phyloP scores from a whole-genome alignment of 257 asterid species.

The Solanum infundibuliforme region DNA sequence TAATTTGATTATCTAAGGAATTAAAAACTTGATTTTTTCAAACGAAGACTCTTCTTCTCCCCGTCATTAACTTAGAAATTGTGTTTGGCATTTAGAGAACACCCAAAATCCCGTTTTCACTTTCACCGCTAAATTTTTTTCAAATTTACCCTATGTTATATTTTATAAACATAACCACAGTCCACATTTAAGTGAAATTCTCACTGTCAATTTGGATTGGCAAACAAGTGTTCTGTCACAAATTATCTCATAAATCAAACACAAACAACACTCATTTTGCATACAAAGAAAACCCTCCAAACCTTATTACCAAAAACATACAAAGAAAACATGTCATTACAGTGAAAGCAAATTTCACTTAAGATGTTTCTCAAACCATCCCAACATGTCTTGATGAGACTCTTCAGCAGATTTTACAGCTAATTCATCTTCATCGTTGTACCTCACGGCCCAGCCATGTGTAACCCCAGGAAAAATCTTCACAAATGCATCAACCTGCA shows the following conservation, averaged over 20 bases:
- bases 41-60: too few relatives aligned
- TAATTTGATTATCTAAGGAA: too few relatives aligned
- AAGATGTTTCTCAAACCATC: constrained; percentile 37
- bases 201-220: too few relatives aligned
- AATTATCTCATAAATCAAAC: neutral
- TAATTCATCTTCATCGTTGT: constrained; percentile 33
- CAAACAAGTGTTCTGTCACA: neutral
- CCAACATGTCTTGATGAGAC: constrained; percentile 40
- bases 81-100: too few relatives aligned
- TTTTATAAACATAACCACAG: too few relatives aligned
- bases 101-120: too few relatives aligned
- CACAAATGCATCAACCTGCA: constrained; percentile 46
- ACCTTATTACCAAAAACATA: neutral
- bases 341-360: constrained; percentile 9
- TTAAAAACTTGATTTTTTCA: too few relatives aligned
- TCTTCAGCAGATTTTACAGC: constrained; percentile 41
- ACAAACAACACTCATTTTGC: neutral
- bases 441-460: constrained; percentile 60
- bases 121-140: too few relatives aligned
- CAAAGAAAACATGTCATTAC: neutral
- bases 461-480: constrained; percentile 43
- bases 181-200: too few relatives aligned
- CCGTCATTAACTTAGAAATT: too few relatives aligned
- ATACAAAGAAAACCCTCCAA: neutral
- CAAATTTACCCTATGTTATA: too few relatives aligned